These are phyloP conservation scores for Thalassiosira sp. DNA, from an alignment of 352 stramenopile genomes.

Conservation along the genomic window DNA sequence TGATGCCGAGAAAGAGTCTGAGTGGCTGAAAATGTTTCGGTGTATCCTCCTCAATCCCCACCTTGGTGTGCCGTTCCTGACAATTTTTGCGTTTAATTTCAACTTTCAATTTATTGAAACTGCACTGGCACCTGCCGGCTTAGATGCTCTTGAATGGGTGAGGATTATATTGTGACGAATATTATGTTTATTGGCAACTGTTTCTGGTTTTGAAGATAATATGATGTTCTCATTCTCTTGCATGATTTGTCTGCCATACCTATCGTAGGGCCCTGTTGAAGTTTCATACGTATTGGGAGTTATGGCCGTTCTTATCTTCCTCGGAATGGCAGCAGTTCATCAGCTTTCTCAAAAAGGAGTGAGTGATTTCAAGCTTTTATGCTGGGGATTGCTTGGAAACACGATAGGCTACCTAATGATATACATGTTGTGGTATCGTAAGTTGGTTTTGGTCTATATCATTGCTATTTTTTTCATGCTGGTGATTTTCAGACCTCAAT, in stretches of 20 bases:
- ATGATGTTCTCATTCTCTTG: slow-evolving; percentile 8
- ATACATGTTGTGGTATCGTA: slow-evolving; percentile 56
- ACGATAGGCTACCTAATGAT: slow-evolving; percentile 51
- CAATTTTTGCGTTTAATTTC: slow-evolving; percentile 71
- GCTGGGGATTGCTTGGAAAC: slow-evolving; percentile 40
- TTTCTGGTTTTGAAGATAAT: no score
- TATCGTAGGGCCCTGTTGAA: slow-evolving; percentile 44
- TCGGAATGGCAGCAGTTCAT: slow-evolving; percentile 58
- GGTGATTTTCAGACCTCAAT: no score
- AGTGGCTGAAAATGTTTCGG: slow-evolving; percentile 34
- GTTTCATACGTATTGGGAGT: slow-evolving; percentile 61
- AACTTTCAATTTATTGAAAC: slow-evolving; percentile 78
- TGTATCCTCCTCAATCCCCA: slow-evolving; percentile 44
- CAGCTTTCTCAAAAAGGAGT: slow-evolving; percentile 48
- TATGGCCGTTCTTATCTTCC: slow-evolving; percentile 63
- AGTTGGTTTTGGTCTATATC: background rate
- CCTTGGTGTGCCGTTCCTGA: slow-evolving; percentile 59
- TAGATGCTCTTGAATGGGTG: slow-evolving; percentile 60
- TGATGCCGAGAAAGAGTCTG: slow-evolving; percentile 19
- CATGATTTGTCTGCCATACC: background rate
- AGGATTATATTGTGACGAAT: background rate
- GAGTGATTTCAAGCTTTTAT: slow-evolving; percentile 54
- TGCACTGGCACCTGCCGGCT: slow-evolving; percentile 56
- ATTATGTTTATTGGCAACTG: no score
- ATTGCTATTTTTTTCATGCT: background rate